Conservation (phyloP, 305 asterid genomes). For the Rubia balearica region DNA sequence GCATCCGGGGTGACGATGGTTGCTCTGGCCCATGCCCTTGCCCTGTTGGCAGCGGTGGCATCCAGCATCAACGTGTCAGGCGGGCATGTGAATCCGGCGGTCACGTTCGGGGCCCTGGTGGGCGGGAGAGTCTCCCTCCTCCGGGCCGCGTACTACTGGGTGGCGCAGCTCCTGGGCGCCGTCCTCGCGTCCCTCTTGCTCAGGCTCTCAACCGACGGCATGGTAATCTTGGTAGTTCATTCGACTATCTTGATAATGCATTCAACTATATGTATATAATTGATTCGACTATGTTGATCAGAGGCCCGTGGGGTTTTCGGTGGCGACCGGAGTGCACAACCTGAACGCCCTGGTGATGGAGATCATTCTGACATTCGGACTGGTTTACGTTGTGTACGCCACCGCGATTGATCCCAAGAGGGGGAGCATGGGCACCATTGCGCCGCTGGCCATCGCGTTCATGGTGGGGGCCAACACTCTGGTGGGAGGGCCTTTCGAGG, state of each 20-base stretch:
- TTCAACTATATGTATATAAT: no score
- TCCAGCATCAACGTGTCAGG: slow-evolving; percentile 84
- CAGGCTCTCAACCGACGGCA: slow-evolving; percentile 57
- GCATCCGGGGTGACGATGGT: slow-evolving; percentile 49
- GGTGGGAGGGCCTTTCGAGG: slow-evolving; percentile 92
- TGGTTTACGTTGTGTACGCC: slow-evolving; percentile 64
- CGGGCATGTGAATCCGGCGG: slow-evolving; percentile 81
- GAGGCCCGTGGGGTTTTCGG: slow-evolving; percentile 70
- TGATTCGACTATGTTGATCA: slow-evolving; percentile 15
- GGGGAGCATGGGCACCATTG: slow-evolving; percentile 63
- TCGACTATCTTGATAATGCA: no score
- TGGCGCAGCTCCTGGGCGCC: slow-evolving; percentile 80
- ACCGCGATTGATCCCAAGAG: slow-evolving; percentile 73
- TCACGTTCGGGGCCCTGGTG: slow-evolving; percentile 80
- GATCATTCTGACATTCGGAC: slow-evolving; percentile 65
- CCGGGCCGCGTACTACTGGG: slow-evolving; percentile 74
- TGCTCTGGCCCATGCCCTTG: slow-evolving; percentile 67
- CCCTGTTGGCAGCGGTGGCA: slow-evolving; percentile 75
- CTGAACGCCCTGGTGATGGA: slow-evolving; percentile 68
- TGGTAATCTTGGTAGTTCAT: slow-evolving; percentile 24
- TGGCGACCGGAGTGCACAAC: slow-evolving; percentile 56
- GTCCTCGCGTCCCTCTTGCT: slow-evolving; percentile 57
- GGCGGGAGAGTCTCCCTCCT: slow-evolving; percentile 69
- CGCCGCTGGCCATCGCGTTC: slow-evolving; percentile 84
- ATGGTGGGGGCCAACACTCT: slow-evolving; percentile 72